Evolutionary conservation across 2,329 filamentous ascomycete species (phyloP), one percentile per base, ranked within the genome.

Genomic region (Blumeriella jaapii): DNA sequence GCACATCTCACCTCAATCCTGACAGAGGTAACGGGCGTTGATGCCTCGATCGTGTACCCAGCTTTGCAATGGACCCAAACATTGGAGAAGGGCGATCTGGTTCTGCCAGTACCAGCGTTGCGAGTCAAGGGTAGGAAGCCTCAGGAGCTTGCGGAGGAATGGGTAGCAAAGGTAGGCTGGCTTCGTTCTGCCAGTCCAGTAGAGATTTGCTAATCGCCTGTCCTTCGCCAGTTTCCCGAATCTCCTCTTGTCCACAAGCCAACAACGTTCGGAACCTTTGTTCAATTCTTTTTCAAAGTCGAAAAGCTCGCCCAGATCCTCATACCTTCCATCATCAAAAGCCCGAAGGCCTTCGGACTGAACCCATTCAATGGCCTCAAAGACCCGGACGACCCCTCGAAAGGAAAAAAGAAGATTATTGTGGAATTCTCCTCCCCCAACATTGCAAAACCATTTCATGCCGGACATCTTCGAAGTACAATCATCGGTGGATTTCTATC

Each of bases 351-450:
- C 14, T 93, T 72, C 53, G 83, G 83, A 42, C 68, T 67, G 56
- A 79, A 81, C 59, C 61, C 61, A 15, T 63, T 63, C 38, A 57
- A 73, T 20, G 78, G 77, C 6, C 61, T 78, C 22, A 68, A 66
- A 45, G 74, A 85, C 52, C 67, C 70, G 23, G 61, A 64, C 14
- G 69, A 83, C 52, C 67, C 73, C 6, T 67, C 56, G 9, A 57
- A 61, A 28, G 61, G 61, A 18, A 49, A 49, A 41, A 66, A 64
- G 51, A 61, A 57, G 50, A 67, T 78, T 28, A 71, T 91, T 33
- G 71, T 91, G 50, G 83, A 91, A 53, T 91, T 89, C 59, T 85
- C 79, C 6, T 86, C 80, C 6, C 83, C 84, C 32, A 91, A 91
- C 56, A 86, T 91, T 40, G 83, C 83, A 29, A 89, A 89, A 61